Evolutionary conservation across 805 yeast genomes (phyloP), one percentile per base, ranked within the genome.

Genomic region (Suhomyces sp.): DNA sequence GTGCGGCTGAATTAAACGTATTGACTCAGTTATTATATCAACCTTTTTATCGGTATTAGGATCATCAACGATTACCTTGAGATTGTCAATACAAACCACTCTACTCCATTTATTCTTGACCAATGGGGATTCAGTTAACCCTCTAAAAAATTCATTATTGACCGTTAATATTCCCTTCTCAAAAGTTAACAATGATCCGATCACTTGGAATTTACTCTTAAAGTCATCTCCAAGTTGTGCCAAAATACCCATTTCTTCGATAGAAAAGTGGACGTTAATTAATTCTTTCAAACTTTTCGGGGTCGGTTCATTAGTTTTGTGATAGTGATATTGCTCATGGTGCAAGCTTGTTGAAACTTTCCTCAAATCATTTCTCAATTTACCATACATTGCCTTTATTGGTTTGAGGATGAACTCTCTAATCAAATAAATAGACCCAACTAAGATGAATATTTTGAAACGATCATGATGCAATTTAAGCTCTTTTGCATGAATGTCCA

Each of bases 61-160:
- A 14, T 46, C 40, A 24, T 47, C 35, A 2, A 48, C 21, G 1
- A 17, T 11, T 7, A 55, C 23, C 5, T 39, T 39, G 41, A 45
- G 13, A 36, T 38, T 2, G 36, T 68, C 70, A 22, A 70, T 48
- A 22, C 72, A 60, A 3, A 69, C 23, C 22, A 80, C 46, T 31
- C 82, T 57, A 12, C 70, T 58, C 84, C 84, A 79, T 29, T 53
- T 56, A 2, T 60, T 65, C 2, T 63, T 56, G 2, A 63, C 42
- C 0, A 70, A 58, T 1, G 83, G 81, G 0, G 83, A 77, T 33
- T 74, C 77, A 1, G 74, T 74, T 39, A 78, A 63, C 4, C 72
- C 35, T 31, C 83, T 58, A 3, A 64, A 34, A 31, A 66, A 60
- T 6, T 50, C 46, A 20, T 50, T 44, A 5, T 32, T 29, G 2